These are phyloP conservation scores for Cornus florida DNA, from an alignment of 148 eudicot species.

Conservation along the genomic window DNA sequence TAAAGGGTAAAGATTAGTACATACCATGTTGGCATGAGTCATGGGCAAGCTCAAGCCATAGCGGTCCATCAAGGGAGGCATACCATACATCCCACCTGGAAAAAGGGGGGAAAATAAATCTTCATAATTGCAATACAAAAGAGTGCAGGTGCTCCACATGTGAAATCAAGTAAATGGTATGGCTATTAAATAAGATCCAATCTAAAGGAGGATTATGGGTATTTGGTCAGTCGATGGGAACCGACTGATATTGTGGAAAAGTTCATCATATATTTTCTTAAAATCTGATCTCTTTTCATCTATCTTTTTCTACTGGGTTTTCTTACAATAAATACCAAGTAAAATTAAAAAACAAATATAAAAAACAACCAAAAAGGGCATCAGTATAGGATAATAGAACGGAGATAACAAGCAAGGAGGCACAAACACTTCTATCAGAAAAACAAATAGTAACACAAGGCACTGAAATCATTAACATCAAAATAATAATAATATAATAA, in stretches of 20 bases:
- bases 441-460: background rate
- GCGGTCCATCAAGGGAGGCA: slow-evolving; percentile 88
- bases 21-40: slow-evolving; percentile 75
- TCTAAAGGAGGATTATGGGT: background rate
- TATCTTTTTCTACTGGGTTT: too few species aligned
- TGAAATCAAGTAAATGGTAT: background rate
- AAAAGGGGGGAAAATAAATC: background rate
- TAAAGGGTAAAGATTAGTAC: slow-evolving; percentile 5
- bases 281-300: too few species aligned
- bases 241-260: background rate
- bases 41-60: slow-evolving; percentile 77
- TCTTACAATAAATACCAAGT: too few species aligned
- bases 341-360: too few species aligned
- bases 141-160: background rate
- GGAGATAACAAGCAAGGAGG: background rate
- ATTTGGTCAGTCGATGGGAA: background rate
- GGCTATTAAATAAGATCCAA: background rate
- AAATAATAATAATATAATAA: too few species aligned
- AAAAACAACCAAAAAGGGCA: background rate
- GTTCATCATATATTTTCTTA: background rate
- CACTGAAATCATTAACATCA: background rate
- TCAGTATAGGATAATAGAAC: background rate
- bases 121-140: background rate
- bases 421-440: background rate
- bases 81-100: slow-evolving; percentile 84